Evolutionary conservation across 139 green algal species (phyloP).

Genomic region (Asterochloris erici): DNA sequence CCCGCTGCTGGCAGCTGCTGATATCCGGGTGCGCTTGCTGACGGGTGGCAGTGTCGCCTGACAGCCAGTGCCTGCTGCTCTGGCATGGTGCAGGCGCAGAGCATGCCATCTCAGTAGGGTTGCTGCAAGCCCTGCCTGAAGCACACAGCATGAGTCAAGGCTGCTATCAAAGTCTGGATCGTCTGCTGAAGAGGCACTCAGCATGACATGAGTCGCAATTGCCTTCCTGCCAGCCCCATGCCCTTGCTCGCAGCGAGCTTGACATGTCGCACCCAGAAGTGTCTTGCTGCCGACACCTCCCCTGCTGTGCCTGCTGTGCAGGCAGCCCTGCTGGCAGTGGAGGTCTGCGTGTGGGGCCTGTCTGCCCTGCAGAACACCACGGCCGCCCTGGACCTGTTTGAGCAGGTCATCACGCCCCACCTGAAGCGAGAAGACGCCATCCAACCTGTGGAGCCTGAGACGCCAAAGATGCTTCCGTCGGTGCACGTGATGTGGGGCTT

Average conservation of each 20-base stretch:
- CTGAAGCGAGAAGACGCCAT: slow-evolving; percentile 22
- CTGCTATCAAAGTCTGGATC: background rate
- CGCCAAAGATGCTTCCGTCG: slow-evolving; percentile 59
- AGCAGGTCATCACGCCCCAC: slow-evolving; percentile 21
- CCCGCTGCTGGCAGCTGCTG: slow-evolving; percentile 49
- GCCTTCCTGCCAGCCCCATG: background rate
- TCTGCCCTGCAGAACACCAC: slow-evolving; percentile 17
- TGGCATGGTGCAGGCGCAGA: no score
- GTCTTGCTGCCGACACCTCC: background rate
- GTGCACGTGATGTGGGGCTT: slow-evolving; percentile 60
- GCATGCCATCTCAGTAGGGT: no score
- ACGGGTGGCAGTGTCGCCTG: background rate
- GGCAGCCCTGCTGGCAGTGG: slow-evolving; percentile 46
- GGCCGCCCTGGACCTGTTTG: slow-evolving; percentile 22
- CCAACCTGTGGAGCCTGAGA: slow-evolving; percentile 45
- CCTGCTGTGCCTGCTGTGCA: slow-evolving; percentile 8
- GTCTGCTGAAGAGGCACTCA: background rate
- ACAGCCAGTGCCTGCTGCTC: no score
- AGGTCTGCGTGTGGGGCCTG: slow-evolving; percentile 17
- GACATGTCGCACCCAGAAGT: background rate
- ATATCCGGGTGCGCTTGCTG: slow-evolving; percentile 35
- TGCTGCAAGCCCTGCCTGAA: background rate
- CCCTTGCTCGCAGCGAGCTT: background rate
- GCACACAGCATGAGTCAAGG: background rate
- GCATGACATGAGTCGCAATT: no score